Conservation (phyloP, 2,329 filamentous ascomycete genomes). For the Cercospora brassicicola region DNA sequence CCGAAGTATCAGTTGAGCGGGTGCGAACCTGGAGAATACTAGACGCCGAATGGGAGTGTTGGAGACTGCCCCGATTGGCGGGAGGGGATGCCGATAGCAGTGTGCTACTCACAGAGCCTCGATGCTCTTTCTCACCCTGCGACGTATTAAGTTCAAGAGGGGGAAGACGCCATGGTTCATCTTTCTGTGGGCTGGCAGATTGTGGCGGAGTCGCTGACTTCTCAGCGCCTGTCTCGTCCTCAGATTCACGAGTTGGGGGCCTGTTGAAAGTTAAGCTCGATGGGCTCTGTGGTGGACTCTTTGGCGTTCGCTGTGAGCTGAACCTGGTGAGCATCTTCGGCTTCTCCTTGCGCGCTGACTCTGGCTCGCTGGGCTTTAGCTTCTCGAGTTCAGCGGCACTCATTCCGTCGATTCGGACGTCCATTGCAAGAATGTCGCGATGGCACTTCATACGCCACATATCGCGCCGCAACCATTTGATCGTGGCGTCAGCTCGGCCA, state of each 20-base stretch:
- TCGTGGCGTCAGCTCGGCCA: slow-evolving; percentile 76
- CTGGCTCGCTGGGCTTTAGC: slow-evolving; percentile 20
- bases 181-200: slow-evolving; percentile 32
- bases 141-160: slow-evolving; percentile 37
- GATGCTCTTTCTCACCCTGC: slow-evolving; percentile 33
- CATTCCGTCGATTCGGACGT: slow-evolving; percentile 74
- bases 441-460: slow-evolving; percentile 92
- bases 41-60: slow-evolving; percentile 35
- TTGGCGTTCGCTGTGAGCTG: slow-evolving; percentile 22
- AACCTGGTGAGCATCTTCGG: slow-evolving; percentile 30
- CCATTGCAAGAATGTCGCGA: slow-evolving; percentile 79
- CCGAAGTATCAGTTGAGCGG: slow-evolving; percentile 27
- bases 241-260: slow-evolving; percentile 30
- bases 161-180: slow-evolving; percentile 37
- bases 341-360: slow-evolving; percentile 31
- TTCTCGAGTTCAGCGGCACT: slow-evolving; percentile 29
- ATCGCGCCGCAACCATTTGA: slow-evolving; percentile 92
- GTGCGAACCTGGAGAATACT: slow-evolving; percentile 30
- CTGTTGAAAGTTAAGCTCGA: slow-evolving; percentile 21
- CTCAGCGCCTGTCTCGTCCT: slow-evolving; percentile 43
- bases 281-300: slow-evolving; percentile 33
- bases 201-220: slow-evolving; percentile 51
- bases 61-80: slow-evolving; percentile 27
- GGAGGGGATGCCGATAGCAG: slow-evolving; percentile 30
- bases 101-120: slow-evolving; percentile 39